These are phyloP conservation scores for Mycena citricolor DNA, from an alignment of 1,284 basidiomycete genomes.

Conservation along the genomic window DNA sequence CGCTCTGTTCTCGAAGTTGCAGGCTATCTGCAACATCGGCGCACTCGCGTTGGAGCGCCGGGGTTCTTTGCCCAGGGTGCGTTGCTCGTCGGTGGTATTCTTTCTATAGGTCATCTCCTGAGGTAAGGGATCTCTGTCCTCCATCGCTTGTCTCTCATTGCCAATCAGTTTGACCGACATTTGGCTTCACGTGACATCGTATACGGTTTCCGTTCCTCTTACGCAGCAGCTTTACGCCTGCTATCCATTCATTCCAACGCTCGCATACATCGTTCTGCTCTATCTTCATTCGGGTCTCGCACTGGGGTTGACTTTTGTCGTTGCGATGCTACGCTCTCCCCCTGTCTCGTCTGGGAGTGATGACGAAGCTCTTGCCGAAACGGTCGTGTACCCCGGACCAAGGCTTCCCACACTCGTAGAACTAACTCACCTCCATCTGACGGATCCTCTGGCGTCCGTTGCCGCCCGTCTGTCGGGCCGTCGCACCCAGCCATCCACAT, in stretches of 20 bases:
- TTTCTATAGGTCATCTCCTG: slow-evolving; percentile 11
- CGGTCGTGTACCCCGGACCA: neutral
- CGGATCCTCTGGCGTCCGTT: slow-evolving; percentile 14
- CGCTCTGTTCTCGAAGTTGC: slow-evolving; percentile 4
- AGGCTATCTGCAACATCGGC: slow-evolving; percentile 8
- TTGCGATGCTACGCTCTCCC: slow-evolving; percentile 14
- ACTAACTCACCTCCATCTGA: slow-evolving; percentile 19
- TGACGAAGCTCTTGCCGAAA: neutral
- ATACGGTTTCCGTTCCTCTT: neutral
- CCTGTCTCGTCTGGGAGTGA: slow-evolving; percentile 1
- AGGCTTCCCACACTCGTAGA: slow-evolving; percentile 11
- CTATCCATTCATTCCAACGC: slow-evolving; percentile 18
- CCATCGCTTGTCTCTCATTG: neutral
- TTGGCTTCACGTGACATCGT: slow-evolving; percentile 16
- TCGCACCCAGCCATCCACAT: neutral
- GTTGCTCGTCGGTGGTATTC: slow-evolving; percentile 6
- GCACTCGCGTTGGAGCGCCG: slow-evolving; percentile 9
- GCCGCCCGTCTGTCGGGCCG: slow-evolving; percentile 17
- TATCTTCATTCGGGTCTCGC: slow-evolving; percentile 17
- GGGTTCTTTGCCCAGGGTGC: slow-evolving; percentile 12
- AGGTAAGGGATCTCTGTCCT: slow-evolving; percentile 3
- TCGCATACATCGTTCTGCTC: slow-evolving; percentile 15
- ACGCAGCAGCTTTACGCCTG: slow-evolving; percentile 1
- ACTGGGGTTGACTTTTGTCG: slow-evolving; percentile 4
- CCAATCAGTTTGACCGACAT: slow-evolving; percentile 2